These are phyloP conservation scores for Glaciozyma antarctica DNA, from an alignment of 768 basidiomycete species.

Conservation along the genomic window DNA sequence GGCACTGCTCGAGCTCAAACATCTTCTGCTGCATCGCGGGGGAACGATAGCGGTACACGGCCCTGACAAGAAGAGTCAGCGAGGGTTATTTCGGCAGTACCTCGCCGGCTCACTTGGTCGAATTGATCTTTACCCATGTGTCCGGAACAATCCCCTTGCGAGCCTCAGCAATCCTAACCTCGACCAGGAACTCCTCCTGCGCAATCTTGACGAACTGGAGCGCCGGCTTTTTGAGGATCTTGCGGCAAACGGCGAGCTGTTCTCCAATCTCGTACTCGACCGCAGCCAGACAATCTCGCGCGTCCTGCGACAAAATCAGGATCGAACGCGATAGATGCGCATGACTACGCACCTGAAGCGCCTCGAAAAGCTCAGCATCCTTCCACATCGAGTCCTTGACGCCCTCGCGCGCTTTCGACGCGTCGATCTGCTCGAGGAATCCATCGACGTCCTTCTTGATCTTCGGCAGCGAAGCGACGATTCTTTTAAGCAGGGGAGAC, in stretches of 20 bases:
- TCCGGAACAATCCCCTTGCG: slow-evolving; percentile 44
- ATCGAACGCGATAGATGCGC: not conserved
- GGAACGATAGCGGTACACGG: slow-evolving; percentile 62
- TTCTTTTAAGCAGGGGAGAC: slow-evolving; percentile 47
- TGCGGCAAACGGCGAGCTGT: slow-evolving; percentile 59
- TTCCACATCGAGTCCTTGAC: slow-evolving; percentile 63
- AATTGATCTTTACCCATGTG: slow-evolving; percentile 55
- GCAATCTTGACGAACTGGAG: slow-evolving; percentile 58
- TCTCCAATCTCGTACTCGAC: slow-evolving; percentile 53
- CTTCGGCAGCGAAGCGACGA: slow-evolving; percentile 59
- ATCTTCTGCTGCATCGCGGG: slow-evolving; percentile 55
- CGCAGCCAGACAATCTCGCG: slow-evolving; percentile 4
- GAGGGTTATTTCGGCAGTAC: no score
- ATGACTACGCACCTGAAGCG: slow-evolving; percentile 39
- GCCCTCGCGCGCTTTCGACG: slow-evolving; percentile 57
- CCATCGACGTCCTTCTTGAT: slow-evolving; percentile 51
- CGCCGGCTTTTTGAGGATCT: slow-evolving; percentile 59
- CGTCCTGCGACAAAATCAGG: slow-evolving; percentile 7
- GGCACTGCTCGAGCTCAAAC: slow-evolving; percentile 65
- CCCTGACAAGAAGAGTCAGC: slow-evolving; percentile 15
- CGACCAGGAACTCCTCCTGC: slow-evolving; percentile 63
- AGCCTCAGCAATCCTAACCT: slow-evolving; percentile 37
- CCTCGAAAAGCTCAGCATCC: slow-evolving; percentile 47
- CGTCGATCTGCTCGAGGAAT: slow-evolving; percentile 51
- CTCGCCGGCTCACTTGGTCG: slow-evolving; percentile 49